Evolutionary conservation across 2,329 filamentous ascomycete species (phyloP).

Genomic region (Diplodia sapinea): DNA sequence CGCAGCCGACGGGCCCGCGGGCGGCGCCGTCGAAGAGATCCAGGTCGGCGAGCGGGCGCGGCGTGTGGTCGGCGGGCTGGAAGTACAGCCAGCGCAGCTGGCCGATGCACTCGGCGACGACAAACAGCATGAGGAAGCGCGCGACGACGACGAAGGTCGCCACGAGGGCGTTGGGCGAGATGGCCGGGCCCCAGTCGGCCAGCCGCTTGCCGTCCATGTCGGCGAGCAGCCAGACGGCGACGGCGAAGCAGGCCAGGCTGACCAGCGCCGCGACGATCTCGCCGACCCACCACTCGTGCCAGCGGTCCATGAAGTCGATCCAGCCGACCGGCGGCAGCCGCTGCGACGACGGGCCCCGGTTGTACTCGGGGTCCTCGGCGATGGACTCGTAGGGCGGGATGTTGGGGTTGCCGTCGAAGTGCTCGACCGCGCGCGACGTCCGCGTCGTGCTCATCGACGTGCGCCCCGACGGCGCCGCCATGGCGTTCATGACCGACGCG

Average conservation of each 20-base stretch:
- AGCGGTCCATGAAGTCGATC: not conserved
- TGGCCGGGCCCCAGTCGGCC: constrained; percentile 4
- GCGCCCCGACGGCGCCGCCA: constrained; percentile 20
- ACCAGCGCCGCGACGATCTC: not conserved
- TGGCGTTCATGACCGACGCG: constrained; percentile 1
- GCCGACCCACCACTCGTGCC: constrained; percentile 21
- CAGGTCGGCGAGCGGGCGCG: constrained; percentile 37
- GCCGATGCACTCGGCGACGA: constrained; percentile 42
- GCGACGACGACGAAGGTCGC: constrained; percentile 43
- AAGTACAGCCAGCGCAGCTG: constrained; percentile 49
- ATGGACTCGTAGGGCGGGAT: constrained; percentile 25
- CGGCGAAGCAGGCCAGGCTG: constrained; percentile 6
- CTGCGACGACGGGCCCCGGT: not conserved
- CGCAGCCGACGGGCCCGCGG: constrained; percentile 32
- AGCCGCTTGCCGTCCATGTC: constrained; percentile 2
- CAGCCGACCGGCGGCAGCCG: not conserved
- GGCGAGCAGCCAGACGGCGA: constrained; percentile 15
- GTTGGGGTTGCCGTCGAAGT: constrained; percentile 27
- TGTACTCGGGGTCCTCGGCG: constrained; percentile 24
- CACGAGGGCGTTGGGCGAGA: constrained; percentile 42
- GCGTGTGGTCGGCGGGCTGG: constrained; percentile 8
- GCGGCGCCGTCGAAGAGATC: constrained; percentile 41
- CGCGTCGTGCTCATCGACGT: constrained; percentile 25
- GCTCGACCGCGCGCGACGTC: constrained; percentile 19
- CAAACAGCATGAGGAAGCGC: constrained; percentile 42